A percentile compares a stretch with the other conserved stretches of the same genome.
These are phyloP conservation scores for Aspergillus candidus DNA, from an alignment of 2,329 filamentous ascomycete genomes.

Conservation along the genomic window DNA sequence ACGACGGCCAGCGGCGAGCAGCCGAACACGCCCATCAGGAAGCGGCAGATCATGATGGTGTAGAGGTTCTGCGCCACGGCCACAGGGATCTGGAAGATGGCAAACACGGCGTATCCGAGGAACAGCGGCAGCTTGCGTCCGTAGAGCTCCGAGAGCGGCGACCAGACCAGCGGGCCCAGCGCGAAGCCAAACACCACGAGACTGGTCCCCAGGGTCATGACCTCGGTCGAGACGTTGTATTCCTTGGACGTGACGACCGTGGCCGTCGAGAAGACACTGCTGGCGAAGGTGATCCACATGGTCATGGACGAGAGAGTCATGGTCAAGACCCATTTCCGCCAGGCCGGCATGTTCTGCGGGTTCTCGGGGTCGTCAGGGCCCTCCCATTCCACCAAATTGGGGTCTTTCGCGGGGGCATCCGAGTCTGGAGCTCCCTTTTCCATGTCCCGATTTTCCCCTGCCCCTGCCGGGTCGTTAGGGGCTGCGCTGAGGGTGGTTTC, in stretches of 20 bases:
- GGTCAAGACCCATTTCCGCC: conserved; percentile 38
- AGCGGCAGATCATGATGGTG: conserved; percentile 51
- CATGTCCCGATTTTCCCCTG: conserved; percentile 8
- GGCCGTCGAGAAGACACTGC: conserved; percentile 43
- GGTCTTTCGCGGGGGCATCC: conserved; percentile 15
- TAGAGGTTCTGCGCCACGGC: conserved; percentile 49
- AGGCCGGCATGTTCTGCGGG: conserved; percentile 25
- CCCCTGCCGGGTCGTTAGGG: conserved; percentile 7
- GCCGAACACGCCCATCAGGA: conserved; percentile 50
- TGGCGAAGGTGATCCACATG: conserved; percentile 44
- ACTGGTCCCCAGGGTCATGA: conserved; percentile 38
- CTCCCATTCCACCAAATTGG: conserved; percentile 28
- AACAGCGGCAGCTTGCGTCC: conserved; percentile 47
- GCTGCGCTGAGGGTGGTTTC: background rate
- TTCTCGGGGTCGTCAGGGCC: conserved; percentile 29
- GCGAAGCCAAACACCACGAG: conserved; percentile 46
- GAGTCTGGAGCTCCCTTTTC: conserved; percentile 4
- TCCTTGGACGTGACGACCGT: conserved; percentile 36
- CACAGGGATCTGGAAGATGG: conserved; percentile 51
- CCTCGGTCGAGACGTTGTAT: conserved; percentile 39
- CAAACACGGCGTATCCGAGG: conserved; percentile 44
- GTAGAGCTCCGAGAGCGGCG: conserved; percentile 44
- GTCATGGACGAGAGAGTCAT: conserved; percentile 27
- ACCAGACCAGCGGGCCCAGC: conserved; percentile 48
- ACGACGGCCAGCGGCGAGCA: conserved; percentile 47